Evolutionary conservation across 2,329 filamentous ascomycete species (phyloP).

Genomic region (Cercospora sojina): DNA sequence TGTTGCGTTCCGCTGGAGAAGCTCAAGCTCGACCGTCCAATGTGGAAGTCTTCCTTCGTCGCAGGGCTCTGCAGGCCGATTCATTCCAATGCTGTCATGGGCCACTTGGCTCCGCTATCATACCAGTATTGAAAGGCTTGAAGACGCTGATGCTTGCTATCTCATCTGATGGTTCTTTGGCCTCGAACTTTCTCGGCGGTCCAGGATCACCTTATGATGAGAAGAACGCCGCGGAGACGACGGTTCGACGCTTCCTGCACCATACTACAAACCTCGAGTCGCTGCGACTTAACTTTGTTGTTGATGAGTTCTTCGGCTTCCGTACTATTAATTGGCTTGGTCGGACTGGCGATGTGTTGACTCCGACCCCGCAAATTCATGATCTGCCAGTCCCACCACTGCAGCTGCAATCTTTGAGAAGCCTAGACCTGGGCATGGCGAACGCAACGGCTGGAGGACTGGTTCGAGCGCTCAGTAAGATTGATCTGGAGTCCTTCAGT

Average conservation of each 20-base stretch:
- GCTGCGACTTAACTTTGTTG: slow-evolving; percentile 32
- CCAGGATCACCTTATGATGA: slow-evolving; percentile 9
- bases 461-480: slow-evolving; percentile 24
- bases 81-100: neutral
- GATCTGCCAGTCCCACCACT: neutral
- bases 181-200: neutral
- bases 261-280: slow-evolving; percentile 20
- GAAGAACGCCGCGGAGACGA: slow-evolving; percentile 6
- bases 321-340: slow-evolving; percentile 19
- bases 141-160: slow-evolving; percentile 28
- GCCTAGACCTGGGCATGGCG: slow-evolving; percentile 1
- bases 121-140: slow-evolving; percentile 19
- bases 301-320: neutral
- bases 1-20: slow-evolving; percentile 27
- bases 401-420: neutral
- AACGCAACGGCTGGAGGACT: slow-evolving; percentile 6
- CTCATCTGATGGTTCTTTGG: neutral
- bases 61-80: slow-evolving; percentile 2
- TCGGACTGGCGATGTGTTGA: neutral
- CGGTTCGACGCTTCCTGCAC: slow-evolving; percentile 24
- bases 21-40: slow-evolving; percentile 21
- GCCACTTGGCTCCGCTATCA: neutral
- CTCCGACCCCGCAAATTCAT: neutral
- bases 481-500: slow-evolving; percentile 26
- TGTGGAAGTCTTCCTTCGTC: slow-evolving; percentile 32